Evolutionary conservation across 441 rosid genomes (phyloP), one percentile per base, ranked within the genome.

Genomic region (Lepidium campestre): DNA sequence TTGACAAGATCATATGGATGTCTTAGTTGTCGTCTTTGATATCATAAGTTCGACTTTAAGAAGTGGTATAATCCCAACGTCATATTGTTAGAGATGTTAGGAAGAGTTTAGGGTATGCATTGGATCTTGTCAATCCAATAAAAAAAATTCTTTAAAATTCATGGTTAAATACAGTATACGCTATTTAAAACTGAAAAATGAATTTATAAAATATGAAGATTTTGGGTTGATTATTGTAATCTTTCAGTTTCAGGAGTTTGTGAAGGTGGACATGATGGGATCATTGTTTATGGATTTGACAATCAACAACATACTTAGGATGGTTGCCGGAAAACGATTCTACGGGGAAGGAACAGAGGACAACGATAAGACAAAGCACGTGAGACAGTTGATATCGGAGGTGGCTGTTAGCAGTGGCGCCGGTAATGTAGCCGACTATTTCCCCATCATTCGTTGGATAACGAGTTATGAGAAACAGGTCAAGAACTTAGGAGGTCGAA

Each of bases 381-480:
- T 72, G 17, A 72, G 59, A 11, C 61, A 50, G 48, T 39, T 72
- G 23, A 66, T 72, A 0, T 32, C 45, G 7, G 66, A 65, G 46
- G 55, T 65, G 3, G 4, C 27, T 6, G 10, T 2, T 3, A 22
- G 14, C 13, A 27, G 62, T 8, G 88, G 83, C 7, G 75, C 66
- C 1, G 64, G 74, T 2, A 72, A 77, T 27, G 58, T 62, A 0
- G 76, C 76, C 2, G 80, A 85, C 65, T 81, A 77, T 60, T 53
- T 83, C 55, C 85, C 90, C 0, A 34, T 85, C n/a, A 41, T 85
- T 31, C 62, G 73, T 22, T 70, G 48, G 68, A 25, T 74, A 66
- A 37, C 77, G 12, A 72, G 60, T 14, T 64, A 49, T 17, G 70
- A 74, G 59, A 79, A 74, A 40, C 73, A 35, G 36, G 12, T 78